phyloP scores from a whole-genome alignment of 805 yeast species.

The Saturnispora galanensis region DNA sequence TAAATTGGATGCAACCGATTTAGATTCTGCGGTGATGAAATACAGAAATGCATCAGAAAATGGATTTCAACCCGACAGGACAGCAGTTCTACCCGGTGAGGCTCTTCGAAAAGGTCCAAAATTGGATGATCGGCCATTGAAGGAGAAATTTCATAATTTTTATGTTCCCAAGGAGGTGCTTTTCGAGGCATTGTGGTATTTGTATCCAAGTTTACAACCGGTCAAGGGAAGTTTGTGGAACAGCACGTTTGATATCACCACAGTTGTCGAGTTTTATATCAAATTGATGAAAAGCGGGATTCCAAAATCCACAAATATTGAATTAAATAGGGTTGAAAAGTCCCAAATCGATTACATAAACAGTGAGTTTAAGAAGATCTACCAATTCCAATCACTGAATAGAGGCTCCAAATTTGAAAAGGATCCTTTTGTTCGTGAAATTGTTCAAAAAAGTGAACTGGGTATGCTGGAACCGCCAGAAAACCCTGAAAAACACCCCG shows the following conservation, averaged over 20 bases:
- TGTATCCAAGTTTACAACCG: not conserved
- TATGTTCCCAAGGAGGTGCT: not conserved
- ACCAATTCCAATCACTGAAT: not conserved
- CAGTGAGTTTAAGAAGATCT: slow-evolving; percentile 7
- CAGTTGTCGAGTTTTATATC: slow-evolving; percentile 4
- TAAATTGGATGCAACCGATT: not conserved
- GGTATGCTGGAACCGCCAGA: slow-evolving; percentile 16
- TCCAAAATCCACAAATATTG: not conserved
- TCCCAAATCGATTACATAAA: not conserved
- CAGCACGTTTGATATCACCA: not conserved
- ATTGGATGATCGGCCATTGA: not conserved
- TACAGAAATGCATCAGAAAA: not conserved
- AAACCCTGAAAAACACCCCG: slow-evolving; percentile 9
- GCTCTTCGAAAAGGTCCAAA: not conserved
- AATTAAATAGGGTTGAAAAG: slow-evolving; percentile 8
- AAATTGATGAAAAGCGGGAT: not conserved
- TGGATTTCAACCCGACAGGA: not conserved
- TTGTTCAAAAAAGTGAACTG: slow-evolving; percentile 21
- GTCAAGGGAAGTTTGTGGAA: not conserved
- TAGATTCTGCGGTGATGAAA: not conserved
- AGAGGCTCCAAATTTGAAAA: slow-evolving; percentile 3
- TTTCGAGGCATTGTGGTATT: not conserved
- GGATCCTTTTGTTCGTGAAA: slow-evolving; percentile 19
- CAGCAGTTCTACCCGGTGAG: not conserved
- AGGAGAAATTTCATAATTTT: not conserved